Evolutionary conservation across 2,329 filamentous ascomycete species (phyloP), one percentile per base, ranked within the genome.

Genomic region (Orbilia quercus): DNA sequence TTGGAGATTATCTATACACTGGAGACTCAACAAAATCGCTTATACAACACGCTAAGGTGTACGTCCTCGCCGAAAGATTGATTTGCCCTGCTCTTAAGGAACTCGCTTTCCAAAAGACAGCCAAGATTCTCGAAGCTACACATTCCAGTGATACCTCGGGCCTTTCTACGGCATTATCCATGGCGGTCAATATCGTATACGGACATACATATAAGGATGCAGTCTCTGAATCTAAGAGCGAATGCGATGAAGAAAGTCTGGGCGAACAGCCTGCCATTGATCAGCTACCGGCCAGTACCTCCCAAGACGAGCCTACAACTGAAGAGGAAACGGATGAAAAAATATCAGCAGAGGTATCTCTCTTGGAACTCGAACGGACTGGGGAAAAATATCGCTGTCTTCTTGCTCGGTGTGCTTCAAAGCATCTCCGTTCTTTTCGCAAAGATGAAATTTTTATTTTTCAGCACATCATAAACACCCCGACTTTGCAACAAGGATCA

Each of bases 401-500:
- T 14, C 40, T 70, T 7, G 25, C 47, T n/a, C 55, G 38, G 12
- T 70, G 42, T 23, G 40, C 65, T 7, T 48, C 47, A 23, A 7
- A 25, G 2, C 28, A 40, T 12, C 18, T 62, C 4, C 42, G 55
- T 1, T 12, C 16, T 20, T 44, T 70, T 16, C 55, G 65, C 5
- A 4, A 55, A 18, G n/a, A 62, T 14, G 16, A 23, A n/a, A 1
- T 1, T 7, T 62, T 62, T 22, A 23, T 60, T 60, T 38, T 22
- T 54, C 9, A 12, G 20, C 7, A 23, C 36, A 55, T 22, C 11
- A 12, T 31, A 9, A 31, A 5, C 45, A 58, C 34, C 63, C 63
- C 7, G 63, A 67, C 22, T 67, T 67, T 28, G 63, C 63, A n/a
- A 59, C 31, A 2, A 51, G 57, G 14, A 28, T 57, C 28, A 22